Base-by-base conservation (phyloP, 805 yeast genomes). In the Saccharomycopsis fodiens region DNA sequence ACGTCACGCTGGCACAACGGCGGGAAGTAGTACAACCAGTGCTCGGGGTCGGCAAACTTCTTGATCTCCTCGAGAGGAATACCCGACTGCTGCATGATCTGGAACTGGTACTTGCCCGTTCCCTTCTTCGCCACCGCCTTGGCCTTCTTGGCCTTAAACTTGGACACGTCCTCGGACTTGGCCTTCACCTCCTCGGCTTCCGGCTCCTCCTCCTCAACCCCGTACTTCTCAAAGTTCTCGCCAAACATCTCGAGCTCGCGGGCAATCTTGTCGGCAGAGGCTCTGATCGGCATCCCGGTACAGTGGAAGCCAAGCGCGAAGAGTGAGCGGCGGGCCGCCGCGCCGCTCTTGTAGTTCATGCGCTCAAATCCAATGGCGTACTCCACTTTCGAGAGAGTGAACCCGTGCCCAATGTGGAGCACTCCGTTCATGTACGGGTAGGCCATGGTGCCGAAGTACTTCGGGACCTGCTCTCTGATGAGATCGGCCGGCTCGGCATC, bases 391-490 rank as follows among this genome's bases (percentile, higher is more conserved):
- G 97, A 86, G 53, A 91, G 72, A 31, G 97, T 93, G 71, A 91
- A 93, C 56, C 88, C 79, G 65, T 93, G 99, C 50, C 99, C 99
- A 41, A 96, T 97, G 57, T 93, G 99, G 54, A 93, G 72, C 42
- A 85, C 93, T 71, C 99, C 99, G 66, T 93, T 93, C 97, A 91
- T 91, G 67, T 93, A 93, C 37, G 99, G 99, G 61, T 87, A 93
- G 8, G 98, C 97, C 96, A 93, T 89, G 41, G 95, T 82, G 20
- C 86, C 75, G 71, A 87, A 82, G 68, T 74, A 84, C 65, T 93
- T 93, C 47, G 97, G 97, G 63, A 82, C 73, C 58, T 79, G 74
- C 50, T 70, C 73, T 57, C 85, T 87, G 52, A 93, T 72, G 59
- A 83, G 86, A 41, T 82, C 95, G 30, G 70, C 65, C 39, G 67